A percentile compares a stretch with the other conserved stretches of the same genome.
Evolutionary conservation across 768 basidiomycete species (phyloP).

Genomic region (Lyophyllum decastes): DNA sequence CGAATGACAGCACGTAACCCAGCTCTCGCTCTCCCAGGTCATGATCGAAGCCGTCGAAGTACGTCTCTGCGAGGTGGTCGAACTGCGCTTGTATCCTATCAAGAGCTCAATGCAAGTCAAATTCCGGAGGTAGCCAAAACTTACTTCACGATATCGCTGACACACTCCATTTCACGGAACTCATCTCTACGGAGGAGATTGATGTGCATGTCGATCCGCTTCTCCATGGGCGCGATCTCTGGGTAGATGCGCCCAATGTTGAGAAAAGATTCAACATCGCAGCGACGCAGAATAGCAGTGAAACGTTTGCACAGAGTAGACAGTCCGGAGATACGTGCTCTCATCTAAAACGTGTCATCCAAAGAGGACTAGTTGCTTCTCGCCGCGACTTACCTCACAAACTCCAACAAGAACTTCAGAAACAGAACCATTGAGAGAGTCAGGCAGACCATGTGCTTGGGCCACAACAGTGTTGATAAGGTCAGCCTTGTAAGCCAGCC

Average conservation of each 20-base stretch:
- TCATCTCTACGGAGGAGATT: conserved; percentile 83
- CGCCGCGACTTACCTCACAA: conserved; percentile 68
- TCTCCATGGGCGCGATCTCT: conserved; percentile 88
- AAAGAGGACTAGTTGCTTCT: not conserved
- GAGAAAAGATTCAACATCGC: conserved; percentile 85
- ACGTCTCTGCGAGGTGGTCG: conserved; percentile 87
- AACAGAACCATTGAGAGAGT: conserved; percentile 78
- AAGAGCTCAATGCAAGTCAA: conserved; percentile 1
- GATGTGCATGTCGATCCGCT: conserved; percentile 89
- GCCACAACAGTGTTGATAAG: conserved; percentile 83
- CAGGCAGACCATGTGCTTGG: conserved; percentile 81
- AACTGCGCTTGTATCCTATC: conserved; percentile 88
- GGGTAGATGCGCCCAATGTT: conserved; percentile 79
- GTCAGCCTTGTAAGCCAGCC: conserved; percentile 84
- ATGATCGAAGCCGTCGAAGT: conserved; percentile 80
- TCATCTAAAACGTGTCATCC: conserved; percentile 54
- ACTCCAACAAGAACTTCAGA: conserved; percentile 90
- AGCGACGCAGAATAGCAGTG: conserved; percentile 76
- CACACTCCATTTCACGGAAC: conserved; percentile 93
- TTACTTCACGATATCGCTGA: conserved; percentile 85
- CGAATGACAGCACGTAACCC: conserved; percentile 78
- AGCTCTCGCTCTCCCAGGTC: conserved; percentile 91
- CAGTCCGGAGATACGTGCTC: conserved; percentile 78
- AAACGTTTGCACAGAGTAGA: conserved; percentile 89
- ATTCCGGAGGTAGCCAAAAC: conserved; percentile 24